Evolutionary conservation across 2,329 filamentous ascomycete species (phyloP).

Genomic region (Cladosporium sp.): DNA sequence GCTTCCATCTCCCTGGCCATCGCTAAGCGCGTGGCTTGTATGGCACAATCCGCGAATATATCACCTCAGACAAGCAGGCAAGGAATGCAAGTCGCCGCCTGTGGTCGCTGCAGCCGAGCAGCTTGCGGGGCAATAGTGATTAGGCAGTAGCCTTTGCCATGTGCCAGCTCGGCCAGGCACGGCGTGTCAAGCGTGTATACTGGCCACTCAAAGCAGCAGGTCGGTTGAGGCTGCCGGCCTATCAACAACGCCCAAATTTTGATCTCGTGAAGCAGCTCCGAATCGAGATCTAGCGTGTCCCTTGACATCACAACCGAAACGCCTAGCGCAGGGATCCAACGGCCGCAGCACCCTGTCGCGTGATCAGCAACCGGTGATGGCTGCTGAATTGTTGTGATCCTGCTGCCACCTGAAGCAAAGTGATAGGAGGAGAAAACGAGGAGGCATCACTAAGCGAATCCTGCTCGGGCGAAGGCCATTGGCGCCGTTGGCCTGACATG

Average conservation of each 20-base stretch:
- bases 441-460: background rate
- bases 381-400: background rate
- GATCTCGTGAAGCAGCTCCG: background rate
- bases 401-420: background rate
- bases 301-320: slow-evolving; percentile 5
- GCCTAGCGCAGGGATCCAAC: slow-evolving; percentile 1
- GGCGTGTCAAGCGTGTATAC: background rate
- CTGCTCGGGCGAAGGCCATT: background rate
- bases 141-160: slow-evolving; percentile 6
- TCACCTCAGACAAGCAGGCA: background rate
- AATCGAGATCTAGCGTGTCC: background rate
- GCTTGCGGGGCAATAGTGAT: background rate
- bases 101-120: background rate
- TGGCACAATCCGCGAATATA: background rate
- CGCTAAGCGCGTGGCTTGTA: background rate
- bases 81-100: background rate
- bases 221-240: background rate
- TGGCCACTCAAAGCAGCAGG: background rate
- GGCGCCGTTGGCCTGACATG: background rate
- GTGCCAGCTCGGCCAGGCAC: background rate
- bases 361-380: background rate
- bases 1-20: background rate
- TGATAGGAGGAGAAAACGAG: slow-evolving; percentile 1
- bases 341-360: slow-evolving; percentile 8
- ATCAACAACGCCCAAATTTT: background rate